Evolutionary conservation across 805 yeast genomes (phyloP), one percentile per base, ranked within the genome.

Genomic region (Zygosaccharomyces bisporus): DNA sequence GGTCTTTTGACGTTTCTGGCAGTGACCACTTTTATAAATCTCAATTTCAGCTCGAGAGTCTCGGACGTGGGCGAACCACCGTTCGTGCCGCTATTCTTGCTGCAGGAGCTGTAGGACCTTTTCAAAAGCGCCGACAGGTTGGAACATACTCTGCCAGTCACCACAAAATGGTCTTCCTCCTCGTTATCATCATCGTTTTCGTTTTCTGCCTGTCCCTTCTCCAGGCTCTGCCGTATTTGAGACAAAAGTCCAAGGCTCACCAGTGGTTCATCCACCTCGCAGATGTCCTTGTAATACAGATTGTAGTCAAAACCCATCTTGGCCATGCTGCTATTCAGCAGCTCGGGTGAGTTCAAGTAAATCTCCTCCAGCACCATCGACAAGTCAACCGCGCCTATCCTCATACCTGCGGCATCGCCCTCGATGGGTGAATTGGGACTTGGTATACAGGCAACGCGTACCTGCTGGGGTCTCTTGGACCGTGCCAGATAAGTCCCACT

Each of bases 121-220:
- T 61, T 56, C 20, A 65, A 51, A 25, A 65, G 46, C 4, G 66
- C 65, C 1, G 68, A 52, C 41, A 64, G 60, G 47, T 63, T 64
- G 5, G 66, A 57, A 35, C 67, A 64, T n/a, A 65, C 65, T 27
- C 67, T 57, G 2, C 69, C 69, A 1, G 57, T 57, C 8, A 65
- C 57, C 16, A 63, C 50, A 13, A 52, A 43, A 7, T 54, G 44
- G 31, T 52, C 56, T 12, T 56, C 56, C 3, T 58, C 55, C 10
- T 52, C 53, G 7, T 49, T 48, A 2, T 56, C 57, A 6, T 54
- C 53, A 9, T 44, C 51, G 9, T 48, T 53, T 1, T 51, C 50
- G 1, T 41, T 39, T 5, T 50, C 45, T 20, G 33, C 47, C 9
- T 35, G 42, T n/a, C 49, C 41, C 25, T 33, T 44, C 21, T 40